Evolutionary conservation across 768 basidiomycete genomes (phyloP), one percentile per base, ranked within the genome.

Genomic region (Tephrocybe sp.): DNA sequence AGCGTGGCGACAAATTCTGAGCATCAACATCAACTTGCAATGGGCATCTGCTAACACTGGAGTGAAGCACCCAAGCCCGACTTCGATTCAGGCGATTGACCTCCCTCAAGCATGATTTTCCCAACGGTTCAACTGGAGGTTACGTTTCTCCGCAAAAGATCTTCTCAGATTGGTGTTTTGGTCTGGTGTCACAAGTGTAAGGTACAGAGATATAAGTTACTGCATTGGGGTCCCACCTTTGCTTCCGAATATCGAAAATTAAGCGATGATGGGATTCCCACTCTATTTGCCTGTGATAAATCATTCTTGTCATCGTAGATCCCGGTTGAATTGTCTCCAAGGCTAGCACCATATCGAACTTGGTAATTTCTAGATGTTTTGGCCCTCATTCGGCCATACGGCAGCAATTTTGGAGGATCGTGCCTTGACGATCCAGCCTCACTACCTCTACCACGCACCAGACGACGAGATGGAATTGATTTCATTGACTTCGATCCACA

Each of bases 361-460:
- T 55, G 42, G 45, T 58, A 49, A 51, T 54, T 55, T 52, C 20
- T 58, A 40, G 25, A 49, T 53, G 48, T 48, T 39, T 47, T 48
- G 3, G 32, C 54, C 53, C 55, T 62, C 60, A 61, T 62, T 53
- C 62, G 62, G 60, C 40, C 53, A 53, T 45, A 47, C 28, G 30
- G 21, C 58, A 48, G 52, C 58, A 61, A 58, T 56, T 56, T 60
- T 58, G 47, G 55, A 39, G 52, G 49, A 42, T 48, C 51, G 68
- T 67, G 53, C 65, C 70, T 72, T 69, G 62, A 65, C 62, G 65
- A 65, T 68, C 58, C 50, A 40, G 48, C 59, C 49, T 67, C 59
- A 58, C 56, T 62, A 68, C 64, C 55, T 62, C 55, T 62, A 44
- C 65, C 65, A 67, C 60, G 67, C 62, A 60, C 32, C 45, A 53